A percentile compares a stretch with the other conserved stretches of the same genome.
Conservation (phyloP, 164 flowering plant genomes). For the Umbellularia californica region DNA sequence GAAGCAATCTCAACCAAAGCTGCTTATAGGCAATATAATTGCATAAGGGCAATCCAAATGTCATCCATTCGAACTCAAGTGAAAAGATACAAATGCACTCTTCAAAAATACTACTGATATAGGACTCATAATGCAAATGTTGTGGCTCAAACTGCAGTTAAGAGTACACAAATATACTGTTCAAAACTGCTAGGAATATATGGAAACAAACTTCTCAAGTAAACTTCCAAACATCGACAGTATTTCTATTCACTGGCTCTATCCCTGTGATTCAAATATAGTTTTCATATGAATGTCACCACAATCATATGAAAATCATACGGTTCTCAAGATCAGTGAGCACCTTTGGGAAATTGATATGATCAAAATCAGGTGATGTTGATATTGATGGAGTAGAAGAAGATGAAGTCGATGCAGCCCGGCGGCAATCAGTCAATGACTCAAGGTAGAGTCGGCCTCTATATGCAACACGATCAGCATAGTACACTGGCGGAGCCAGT, state of each 20-base stretch:
- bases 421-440: slow-evolving; percentile 22
- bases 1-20: no score
- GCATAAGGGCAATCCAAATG: no score
- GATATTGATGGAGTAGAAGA: slow-evolving; percentile 2
- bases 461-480: slow-evolving; percentile 73
- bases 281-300: not conserved
- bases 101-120: no score
- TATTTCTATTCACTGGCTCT: not conserved
- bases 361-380: slow-evolving; percentile 21
- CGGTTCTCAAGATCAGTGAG: slow-evolving; percentile 36
- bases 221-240: no score
- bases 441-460: slow-evolving; percentile 65
- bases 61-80: no score
- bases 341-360: slow-evolving; percentile 24
- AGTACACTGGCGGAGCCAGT: slow-evolving; percentile 76
- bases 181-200: no score
- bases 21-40: no score
- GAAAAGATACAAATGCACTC: no score
- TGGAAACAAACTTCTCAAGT: no score
- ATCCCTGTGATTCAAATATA: not conserved
- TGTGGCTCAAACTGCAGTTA: no score
- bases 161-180: no score
- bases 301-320: slow-evolving; percentile 38
- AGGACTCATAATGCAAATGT: no score
- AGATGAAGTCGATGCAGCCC: slow-evolving; percentile 18